Evolutionary conservation across 768 basidiomycete genomes (phyloP).

Genomic region (Phanerochaete carnosa): DNA sequence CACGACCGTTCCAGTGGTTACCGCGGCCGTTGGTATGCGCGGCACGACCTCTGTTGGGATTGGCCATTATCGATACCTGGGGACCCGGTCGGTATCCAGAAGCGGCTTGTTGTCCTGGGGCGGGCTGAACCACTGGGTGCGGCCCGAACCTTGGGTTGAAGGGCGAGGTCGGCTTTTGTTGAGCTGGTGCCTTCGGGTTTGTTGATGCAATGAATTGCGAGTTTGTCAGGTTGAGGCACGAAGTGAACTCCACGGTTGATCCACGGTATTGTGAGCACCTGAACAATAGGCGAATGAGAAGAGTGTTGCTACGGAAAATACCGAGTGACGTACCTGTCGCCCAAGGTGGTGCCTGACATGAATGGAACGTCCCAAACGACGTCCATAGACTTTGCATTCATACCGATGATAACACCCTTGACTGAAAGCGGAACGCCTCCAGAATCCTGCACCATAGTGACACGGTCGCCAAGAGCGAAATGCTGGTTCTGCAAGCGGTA

Average conservation of each 20-base stretch:
- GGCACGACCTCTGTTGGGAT: conserved; percentile 59
- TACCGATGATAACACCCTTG: conserved; percentile 91
- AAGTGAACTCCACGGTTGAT: conserved; percentile 79
- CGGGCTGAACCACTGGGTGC: conserved; percentile 54
- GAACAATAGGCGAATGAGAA: neutral
- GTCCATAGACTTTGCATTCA: conserved; percentile 87
- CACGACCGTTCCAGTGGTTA: neutral
- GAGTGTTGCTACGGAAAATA: conserved; percentile 3
- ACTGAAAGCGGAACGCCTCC: conserved; percentile 87
- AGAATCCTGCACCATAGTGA: conserved; percentile 94
- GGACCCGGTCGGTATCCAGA: conserved; percentile 66
- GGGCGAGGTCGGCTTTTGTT: conserved; percentile 40
- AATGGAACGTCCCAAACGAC: conserved; percentile 96
- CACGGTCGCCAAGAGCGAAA: conserved; percentile 88
- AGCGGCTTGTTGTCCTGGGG: conserved; percentile 49
- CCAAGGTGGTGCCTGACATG: conserved; percentile 86
- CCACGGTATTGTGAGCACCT: conserved; percentile 94
- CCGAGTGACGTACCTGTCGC: conserved; percentile 57
- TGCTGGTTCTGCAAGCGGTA: conserved; percentile 87
- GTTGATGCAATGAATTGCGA: conserved; percentile 84
- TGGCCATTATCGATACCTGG: conserved; percentile 67
- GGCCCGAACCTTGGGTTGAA: conserved; percentile 73
- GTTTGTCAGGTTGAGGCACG: conserved; percentile 84
- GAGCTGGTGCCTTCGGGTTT: conserved; percentile 52
- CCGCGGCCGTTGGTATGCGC: conserved; percentile 8